Percentiles rank a stretch among this genome's conserved stretches.
phyloP scores from a whole-genome alignment of 768 basidiomycete genomes.

The Wakefieldia striispora region DNA sequence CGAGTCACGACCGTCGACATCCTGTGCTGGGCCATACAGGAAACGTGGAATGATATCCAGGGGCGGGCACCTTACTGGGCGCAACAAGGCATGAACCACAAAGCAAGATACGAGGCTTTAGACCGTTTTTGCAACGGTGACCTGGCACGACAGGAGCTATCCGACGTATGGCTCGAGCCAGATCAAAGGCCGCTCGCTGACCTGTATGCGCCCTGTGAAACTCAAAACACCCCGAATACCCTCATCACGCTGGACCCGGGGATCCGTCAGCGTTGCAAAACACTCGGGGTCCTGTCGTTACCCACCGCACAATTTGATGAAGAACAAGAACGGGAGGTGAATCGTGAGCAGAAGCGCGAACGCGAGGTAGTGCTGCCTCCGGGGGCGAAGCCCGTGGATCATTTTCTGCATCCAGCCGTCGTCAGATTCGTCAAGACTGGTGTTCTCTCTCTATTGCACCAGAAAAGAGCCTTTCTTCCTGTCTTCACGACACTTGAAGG shows the following conservation, averaged over 20 bases:
- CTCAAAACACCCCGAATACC: no score
- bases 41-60: slow-evolving; percentile 41
- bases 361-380: slow-evolving; percentile 36
- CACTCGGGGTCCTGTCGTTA: no score
- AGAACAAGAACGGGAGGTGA: no score
- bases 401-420: slow-evolving; percentile 16
- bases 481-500: neutral
- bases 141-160: slow-evolving; percentile 1
- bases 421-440: slow-evolving; percentile 30
- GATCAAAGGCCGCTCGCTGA: slow-evolving; percentile 37
- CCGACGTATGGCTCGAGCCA: slow-evolving; percentile 36
- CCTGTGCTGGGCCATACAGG: slow-evolving; percentile 42
- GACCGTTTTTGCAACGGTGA: slow-evolving; percentile 7
- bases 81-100: slow-evolving; percentile 39
- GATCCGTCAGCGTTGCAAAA: no score
- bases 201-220: slow-evolving; percentile 28
- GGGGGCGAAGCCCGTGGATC: slow-evolving; percentile 14
- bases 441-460: no score
- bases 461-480: slow-evolving; percentile 27
- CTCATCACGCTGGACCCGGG: no score
- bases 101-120: slow-evolving; percentile 24
- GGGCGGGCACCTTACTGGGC: slow-evolving; percentile 41
- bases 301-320: no score
- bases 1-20: slow-evolving; percentile 31
- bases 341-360: slow-evolving; percentile 18